Base-by-base conservation (phyloP, 1,284 basidiomycete genomes). In the Puccinia triticina region DNA sequence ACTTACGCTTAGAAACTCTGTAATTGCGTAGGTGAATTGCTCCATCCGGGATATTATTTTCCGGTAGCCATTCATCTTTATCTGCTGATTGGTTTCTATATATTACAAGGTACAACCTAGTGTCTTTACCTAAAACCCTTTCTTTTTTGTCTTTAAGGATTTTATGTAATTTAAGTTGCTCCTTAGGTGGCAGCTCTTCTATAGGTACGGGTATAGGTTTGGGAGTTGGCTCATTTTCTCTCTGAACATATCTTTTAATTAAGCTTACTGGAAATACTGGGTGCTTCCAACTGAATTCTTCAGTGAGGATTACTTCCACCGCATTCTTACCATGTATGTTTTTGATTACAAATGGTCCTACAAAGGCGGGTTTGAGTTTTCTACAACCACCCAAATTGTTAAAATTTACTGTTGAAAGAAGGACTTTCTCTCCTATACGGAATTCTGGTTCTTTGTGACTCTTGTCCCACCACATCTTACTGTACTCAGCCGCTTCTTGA, bases 381-480 rank as follows among this genome's bases (percentile, higher is more conserved):
- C 34, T 64, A 18, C 29, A 12, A n/a, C 61, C 61, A 16, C 34
- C 34, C 11, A 64, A 23, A 23, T 64, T 64, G 12, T 64, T 26
- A 21, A 64, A 64, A 21, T 64, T 64, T 3, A 37, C 11, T 14
- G 11, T 64, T 4, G 61, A 64, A 2, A 64, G 12, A n/a, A 64
- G 61, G 10, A 64, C 61, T 26, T 64, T 29, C 10, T 64, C 61
- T 23, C 61, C 61, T 64, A 32, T 37, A 12, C 26, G 3, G 21
- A 64, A 64, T 11, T 64, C 61, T 16, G 61, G 61, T 64, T 64
- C 26, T 64, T 26, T 29, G 61, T 64, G 61, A 16, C 21, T 46
- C 18, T 61, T 76, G 40, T n/a, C 50, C 48, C 18, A 21, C 18
- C 48, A 11, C 11, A 2, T 18, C 18, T 50, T 21, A 18, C 3